phyloP scores from a whole-genome alignment of 345 rosid genomes.

The Citropsis articulata region DNA sequence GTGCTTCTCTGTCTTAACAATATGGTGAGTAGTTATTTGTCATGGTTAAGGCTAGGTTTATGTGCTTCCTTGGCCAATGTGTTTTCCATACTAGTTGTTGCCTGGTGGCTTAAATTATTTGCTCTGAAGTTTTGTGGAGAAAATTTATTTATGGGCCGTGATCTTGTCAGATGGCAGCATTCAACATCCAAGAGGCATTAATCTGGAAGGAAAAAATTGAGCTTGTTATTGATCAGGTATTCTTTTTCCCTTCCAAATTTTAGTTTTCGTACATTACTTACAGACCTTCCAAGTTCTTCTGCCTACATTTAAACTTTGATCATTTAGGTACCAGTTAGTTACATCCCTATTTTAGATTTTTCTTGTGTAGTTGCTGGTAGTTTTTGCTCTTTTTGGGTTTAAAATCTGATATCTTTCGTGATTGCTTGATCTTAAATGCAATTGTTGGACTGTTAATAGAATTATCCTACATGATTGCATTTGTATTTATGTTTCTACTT shows the following conservation, averaged over 20 bases:
- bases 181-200: slow-evolving; percentile 94
- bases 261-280: background rate
- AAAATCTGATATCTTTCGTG: background rate
- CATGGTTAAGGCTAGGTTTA: background rate
- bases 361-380: background rate
- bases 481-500: background rate
- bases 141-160: slow-evolving; percentile 22
- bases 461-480: background rate
- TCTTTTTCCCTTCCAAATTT: slow-evolving; percentile 7
- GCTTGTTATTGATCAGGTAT: slow-evolving; percentile 90
- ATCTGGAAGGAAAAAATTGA: slow-evolving; percentile 94
- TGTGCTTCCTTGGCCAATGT: background rate
- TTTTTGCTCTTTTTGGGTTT: background rate
- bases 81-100: background rate
- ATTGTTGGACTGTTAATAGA: background rate
- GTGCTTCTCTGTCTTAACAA: slow-evolving; percentile 3
- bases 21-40: slow-evolving; percentile 2
- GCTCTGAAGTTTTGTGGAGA: slow-evolving; percentile 1
- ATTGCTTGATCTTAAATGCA: background rate
- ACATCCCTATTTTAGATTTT: background rate
- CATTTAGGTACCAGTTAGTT: background rate
- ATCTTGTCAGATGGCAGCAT: slow-evolving; percentile 93
- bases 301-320: background rate
- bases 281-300: background rate
- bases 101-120: slow-evolving; percentile 3